Evolutionary conservation across 306 rosid genomes (phyloP), one percentile per base, ranked within the genome.

Genomic region (Rubus idaeus): DNA sequence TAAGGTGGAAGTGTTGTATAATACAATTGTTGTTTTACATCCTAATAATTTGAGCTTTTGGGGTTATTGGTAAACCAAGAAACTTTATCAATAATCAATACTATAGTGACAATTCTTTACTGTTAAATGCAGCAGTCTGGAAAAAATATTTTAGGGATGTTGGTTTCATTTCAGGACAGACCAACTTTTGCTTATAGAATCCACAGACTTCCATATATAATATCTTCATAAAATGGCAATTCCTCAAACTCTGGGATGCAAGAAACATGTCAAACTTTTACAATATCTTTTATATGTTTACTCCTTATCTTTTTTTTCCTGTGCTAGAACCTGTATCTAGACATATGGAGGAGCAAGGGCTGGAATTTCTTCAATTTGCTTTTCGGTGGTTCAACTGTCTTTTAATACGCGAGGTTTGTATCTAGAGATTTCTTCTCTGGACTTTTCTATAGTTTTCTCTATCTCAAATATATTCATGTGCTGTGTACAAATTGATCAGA

Each of bases 341-440:
- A 86, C 98, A 94, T 78, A 82, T 94, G 96, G 98, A 94, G 84
- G 86, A 91, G 75, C 95, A 91, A 76, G 98, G 97, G 74, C 84
- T 94, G 78, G 98, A 94, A 52, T 94, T 91, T 91, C 95, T 94
- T 87, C 98, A 94, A 83, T 94, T 94, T 86, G 97, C 98, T 82
- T 94, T 94, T 86, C 95, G 98, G 71, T 94, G 98, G 98, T 91
- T 90, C 91, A 94, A 94, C 86, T 94, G 98, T 87, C 97, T 94
- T 77, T 83, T 94, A 78, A 94, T 94, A 79, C 96, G 98, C 0
- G 98, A 94, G 98, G 98, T 94, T 83, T 77, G 82, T 75, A 78
- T 37, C 76, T 58, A 55, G 67, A 64, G 68, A 56, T 73, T 52
- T 40, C 2, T 76, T 57, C 65, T 30, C 12, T 75, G 64, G 23